phyloP scores from a whole-genome alignment of 1,139 yeast genomes.

The Geotrichum fermentans region DNA sequence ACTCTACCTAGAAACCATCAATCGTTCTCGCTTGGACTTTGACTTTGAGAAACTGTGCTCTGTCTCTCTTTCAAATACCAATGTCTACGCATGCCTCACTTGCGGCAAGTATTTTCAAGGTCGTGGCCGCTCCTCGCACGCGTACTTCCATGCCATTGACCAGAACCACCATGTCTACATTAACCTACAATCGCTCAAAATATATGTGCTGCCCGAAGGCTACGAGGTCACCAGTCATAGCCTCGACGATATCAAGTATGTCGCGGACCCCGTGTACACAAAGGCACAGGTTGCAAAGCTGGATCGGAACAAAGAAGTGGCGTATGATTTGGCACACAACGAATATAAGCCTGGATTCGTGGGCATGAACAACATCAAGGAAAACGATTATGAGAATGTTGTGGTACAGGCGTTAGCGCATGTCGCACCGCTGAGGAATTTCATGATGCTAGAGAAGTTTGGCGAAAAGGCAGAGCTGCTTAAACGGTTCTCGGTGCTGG shows the following conservation, averaged over 20 bases:
- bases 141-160: conserved; percentile 62
- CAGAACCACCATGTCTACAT: conserved; percentile 60
- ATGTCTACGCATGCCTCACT: conserved; percentile 65
- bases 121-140: conserved; percentile 56
- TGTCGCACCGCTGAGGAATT: conserved; percentile 49
- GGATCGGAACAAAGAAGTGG: conserved; percentile 21
- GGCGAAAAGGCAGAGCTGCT: conserved; percentile 29
- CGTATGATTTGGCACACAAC: conserved; percentile 44
- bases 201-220: conserved; percentile 60
- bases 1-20: conserved; percentile 51
- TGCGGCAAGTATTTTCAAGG: conserved; percentile 78
- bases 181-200: conserved; percentile 47
- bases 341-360: conserved; percentile 58
- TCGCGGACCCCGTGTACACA: conserved; percentile 51
- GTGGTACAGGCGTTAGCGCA: conserved; percentile 56
- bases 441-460: conserved; percentile 40
- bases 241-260: conserved; percentile 50
- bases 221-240: conserved; percentile 41
- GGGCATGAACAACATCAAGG: conserved; percentile 54
- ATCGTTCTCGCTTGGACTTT: conserved; percentile 56
- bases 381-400: conserved; percentile 53
- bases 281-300: conserved; percentile 37
- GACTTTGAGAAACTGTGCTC: conserved; percentile 66
- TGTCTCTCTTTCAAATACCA: conserved; percentile 54
- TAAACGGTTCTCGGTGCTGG: conserved; percentile 42